Percentiles rank a stretch among this genome's conserved stretches.
phyloP scores from a whole-genome alignment of 2,329 filamentous ascomycete species.

The Colletotrichum sp. region DNA sequence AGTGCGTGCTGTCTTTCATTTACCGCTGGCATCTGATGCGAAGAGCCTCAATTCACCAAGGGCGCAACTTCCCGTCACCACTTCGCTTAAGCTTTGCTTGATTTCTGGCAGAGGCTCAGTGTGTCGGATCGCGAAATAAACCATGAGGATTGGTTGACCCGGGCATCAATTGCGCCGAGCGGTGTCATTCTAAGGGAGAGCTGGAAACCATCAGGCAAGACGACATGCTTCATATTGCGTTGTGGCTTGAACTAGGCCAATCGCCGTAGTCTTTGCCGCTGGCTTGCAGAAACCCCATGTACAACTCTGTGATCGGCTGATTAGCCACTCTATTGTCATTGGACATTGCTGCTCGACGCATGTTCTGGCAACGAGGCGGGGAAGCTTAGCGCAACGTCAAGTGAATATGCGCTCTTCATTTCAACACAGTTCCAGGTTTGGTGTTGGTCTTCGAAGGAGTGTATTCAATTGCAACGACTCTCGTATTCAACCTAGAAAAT shows the following conservation, averaged over 20 bases:
- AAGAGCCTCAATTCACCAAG: not conserved
- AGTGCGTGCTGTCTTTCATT: not conserved
- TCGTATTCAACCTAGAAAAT: not conserved
- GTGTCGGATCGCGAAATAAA: not conserved
- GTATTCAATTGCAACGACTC: not conserved
- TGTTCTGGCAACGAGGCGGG: not conserved
- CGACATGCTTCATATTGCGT: not conserved
- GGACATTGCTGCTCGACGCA: not conserved
- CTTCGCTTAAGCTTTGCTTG: not conserved
- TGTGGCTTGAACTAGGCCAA: not conserved
- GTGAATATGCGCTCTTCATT: not conserved
- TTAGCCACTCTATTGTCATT: not conserved
- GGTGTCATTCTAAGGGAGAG: not conserved
- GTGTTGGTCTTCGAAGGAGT: not conserved
- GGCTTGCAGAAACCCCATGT: not conserved
- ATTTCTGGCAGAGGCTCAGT: not conserved
- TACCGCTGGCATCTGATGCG: not conserved
- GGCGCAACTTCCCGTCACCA: not conserved
- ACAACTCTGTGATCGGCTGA: not conserved
- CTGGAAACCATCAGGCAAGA: not conserved
- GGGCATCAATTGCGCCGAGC: not conserved
- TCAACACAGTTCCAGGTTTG: accelerated
- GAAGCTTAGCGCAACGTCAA: not conserved
- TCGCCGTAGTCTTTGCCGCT: not conserved
- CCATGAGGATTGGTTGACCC: not conserved